These are phyloP conservation scores for Akanthomyces lecanii DNA, from an alignment of 2,329 filamentous ascomycete species.

Conservation along the genomic window DNA sequence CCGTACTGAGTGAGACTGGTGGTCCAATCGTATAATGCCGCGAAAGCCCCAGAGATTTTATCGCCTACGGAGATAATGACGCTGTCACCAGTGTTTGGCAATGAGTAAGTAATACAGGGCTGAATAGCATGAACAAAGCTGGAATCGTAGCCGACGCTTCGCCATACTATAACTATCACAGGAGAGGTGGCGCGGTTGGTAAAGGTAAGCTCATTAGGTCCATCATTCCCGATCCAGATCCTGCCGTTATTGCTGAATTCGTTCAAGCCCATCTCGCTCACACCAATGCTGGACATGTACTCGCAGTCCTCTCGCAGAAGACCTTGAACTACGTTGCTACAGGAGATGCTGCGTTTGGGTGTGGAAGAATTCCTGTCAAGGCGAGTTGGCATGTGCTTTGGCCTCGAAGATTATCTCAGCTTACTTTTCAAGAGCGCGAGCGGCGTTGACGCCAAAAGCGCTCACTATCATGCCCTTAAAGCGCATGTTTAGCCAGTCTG, in stretches of 20 bases:
- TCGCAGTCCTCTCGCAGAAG: background rate
- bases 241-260: background rate
- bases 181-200: background rate
- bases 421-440: too few species aligned
- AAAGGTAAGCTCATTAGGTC: background rate
- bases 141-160: slow-evolving; percentile 9
- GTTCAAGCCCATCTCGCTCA: background rate
- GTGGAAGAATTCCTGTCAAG: too few species aligned
- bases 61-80: background rate
- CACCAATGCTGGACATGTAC: background rate
- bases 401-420: too few species aligned
- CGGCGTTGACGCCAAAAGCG: too few species aligned
- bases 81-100: background rate
- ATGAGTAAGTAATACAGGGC: background rate
- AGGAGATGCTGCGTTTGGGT: background rate
- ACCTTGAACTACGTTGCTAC: background rate
- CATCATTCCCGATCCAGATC: background rate
- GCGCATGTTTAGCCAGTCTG: too few species aligned
- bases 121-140: background rate
- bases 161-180: background rate
- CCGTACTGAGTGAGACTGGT: slow-evolving; percentile 24
- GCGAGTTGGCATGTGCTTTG: too few species aligned
- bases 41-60: background rate
- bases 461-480: too few species aligned
- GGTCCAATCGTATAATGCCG: background rate